phyloP scores from a whole-genome alignment of 2,329 filamentous ascomycete genomes.

The Aurifilum marmelostoma region DNA sequence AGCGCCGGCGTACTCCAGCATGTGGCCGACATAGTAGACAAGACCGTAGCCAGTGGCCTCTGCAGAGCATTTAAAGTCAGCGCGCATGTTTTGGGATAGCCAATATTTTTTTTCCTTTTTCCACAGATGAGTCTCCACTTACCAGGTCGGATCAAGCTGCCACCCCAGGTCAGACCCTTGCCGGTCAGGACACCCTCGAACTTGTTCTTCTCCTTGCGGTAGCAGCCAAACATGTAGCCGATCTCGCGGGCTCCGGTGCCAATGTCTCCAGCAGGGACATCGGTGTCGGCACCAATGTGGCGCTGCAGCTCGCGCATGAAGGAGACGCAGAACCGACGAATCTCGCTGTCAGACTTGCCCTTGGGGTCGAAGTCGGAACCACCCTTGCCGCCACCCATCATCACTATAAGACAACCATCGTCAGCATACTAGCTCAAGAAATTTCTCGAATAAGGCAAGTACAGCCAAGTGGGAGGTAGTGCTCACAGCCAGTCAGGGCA shows the following conservation, averaged over 20 bases:
- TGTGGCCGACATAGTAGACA: conserved; percentile 94
- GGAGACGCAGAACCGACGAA: conserved; percentile 91
- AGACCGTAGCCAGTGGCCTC: conserved; percentile 97
- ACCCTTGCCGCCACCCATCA: conserved; percentile 97
- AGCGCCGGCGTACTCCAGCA: conserved; percentile 88
- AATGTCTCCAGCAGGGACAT: conserved; percentile 96
- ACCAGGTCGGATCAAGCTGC: conserved; percentile 83
- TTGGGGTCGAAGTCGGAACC: conserved; percentile 99
- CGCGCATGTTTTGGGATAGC: background rate
- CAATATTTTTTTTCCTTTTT: background rate
- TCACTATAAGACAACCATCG: conserved; percentile 64
- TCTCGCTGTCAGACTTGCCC: conserved; percentile 96
- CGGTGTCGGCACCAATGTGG: conserved; percentile 95
- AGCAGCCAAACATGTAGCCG: conserved; percentile 92
- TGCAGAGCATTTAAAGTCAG: conserved; percentile 33
- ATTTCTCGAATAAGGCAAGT: no score
- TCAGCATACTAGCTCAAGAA: no score
- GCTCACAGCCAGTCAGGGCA: conserved; percentile 89
- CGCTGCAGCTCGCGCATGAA: conserved; percentile 97
- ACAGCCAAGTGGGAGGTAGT: background rate
- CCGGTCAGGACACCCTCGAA: conserved; percentile 97
- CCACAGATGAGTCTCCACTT: conserved; percentile 29
- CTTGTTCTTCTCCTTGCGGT: conserved; percentile 83
- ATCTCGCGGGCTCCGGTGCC: conserved; percentile 92
- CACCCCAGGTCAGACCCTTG: conserved; percentile 93